A percentile compares a stretch with the other conserved stretches of the same genome.
phyloP scores from a whole-genome alignment of 2,329 filamentous ascomycete genomes.

The Cercospora beticola region DNA sequence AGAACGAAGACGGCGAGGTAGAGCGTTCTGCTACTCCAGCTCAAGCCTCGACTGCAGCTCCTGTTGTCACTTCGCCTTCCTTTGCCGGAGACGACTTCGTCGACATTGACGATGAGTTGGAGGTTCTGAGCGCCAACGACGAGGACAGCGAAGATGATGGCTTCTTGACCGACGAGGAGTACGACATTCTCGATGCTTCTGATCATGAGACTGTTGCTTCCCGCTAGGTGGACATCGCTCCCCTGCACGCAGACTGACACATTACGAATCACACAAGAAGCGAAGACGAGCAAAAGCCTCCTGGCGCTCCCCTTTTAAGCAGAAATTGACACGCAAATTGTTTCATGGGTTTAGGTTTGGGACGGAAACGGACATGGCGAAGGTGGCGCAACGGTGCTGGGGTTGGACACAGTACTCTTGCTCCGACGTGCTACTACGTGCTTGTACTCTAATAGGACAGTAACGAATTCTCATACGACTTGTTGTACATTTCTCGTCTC shows the following conservation, averaged over 20 bases:
- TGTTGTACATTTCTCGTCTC: not conserved
- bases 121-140: conserved; percentile 48
- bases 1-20: conserved; percentile 60
- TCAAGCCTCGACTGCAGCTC: conserved; percentile 16
- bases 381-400: not conserved
- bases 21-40: conserved; percentile 39
- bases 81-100: conserved; percentile 44
- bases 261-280: not conserved
- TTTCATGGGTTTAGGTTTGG: not conserved
- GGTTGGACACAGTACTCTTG: conserved; percentile 7
- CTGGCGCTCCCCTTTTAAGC: not conserved
- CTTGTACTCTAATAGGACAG: conserved; percentile 1
- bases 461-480: conserved; percentile 3
- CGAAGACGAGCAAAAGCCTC: not conserved
- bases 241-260: conserved; percentile 6
- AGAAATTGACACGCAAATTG: not conserved
- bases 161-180: conserved; percentile 96
- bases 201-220: conserved; percentile 67
- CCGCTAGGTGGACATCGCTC: not conserved
- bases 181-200: conserved; percentile 92
- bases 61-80: conserved; percentile 30
- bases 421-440: not conserved
- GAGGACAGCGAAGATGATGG: conserved; percentile 67
- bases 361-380: not conserved
- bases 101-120: conserved; percentile 55